These are phyloP conservation scores for Postia placenta DNA, from an alignment of 768 basidiomycete species.

Conservation along the genomic window DNA sequence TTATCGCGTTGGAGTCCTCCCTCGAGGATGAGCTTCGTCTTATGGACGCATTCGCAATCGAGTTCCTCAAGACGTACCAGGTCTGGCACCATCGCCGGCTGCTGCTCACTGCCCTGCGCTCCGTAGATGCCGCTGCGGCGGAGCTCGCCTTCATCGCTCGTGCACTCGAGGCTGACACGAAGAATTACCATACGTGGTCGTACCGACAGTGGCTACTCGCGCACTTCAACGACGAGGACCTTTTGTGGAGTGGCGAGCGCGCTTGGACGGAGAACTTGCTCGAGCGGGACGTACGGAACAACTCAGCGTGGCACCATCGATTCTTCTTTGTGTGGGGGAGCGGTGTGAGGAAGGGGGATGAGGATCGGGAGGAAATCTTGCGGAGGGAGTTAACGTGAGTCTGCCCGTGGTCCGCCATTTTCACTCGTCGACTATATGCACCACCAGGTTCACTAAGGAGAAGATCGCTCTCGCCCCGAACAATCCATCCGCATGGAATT, in stretches of 20 bases:
- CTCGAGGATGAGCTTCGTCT: constrained; percentile 74
- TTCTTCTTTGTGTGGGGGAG: constrained; percentile 81
- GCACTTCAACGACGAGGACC: constrained; percentile 65
- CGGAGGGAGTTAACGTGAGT: constrained; percentile 74
- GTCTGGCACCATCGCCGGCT: constrained; percentile 94
- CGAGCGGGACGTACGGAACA: constrained; percentile 80
- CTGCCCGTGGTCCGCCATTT: neutral
- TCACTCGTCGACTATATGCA: too few relatives aligned
- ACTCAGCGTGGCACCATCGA: constrained; percentile 96
- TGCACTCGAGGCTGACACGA: constrained; percentile 70
- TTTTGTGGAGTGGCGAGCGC: constrained; percentile 69
- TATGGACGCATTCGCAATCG: constrained; percentile 83
- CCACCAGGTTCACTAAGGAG: constrained; percentile 78
- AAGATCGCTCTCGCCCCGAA: constrained; percentile 85
- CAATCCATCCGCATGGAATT: constrained; percentile 96
- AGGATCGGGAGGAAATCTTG: constrained; percentile 52
- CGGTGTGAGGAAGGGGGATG: constrained; percentile 55
- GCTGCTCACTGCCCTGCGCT: constrained; percentile 50
- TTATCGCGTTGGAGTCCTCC: constrained; percentile 58
- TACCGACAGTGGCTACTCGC: constrained; percentile 94
- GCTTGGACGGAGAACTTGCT: constrained; percentile 68
- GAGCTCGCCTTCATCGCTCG: constrained; percentile 80
- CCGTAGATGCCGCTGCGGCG: constrained; percentile 24
- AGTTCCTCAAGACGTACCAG: constrained; percentile 92
- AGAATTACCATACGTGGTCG: constrained; percentile 99